Evolutionary conservation across 1,284 basidiomycete species (phyloP).

Genomic region (Sporisorium graminicola): DNA sequence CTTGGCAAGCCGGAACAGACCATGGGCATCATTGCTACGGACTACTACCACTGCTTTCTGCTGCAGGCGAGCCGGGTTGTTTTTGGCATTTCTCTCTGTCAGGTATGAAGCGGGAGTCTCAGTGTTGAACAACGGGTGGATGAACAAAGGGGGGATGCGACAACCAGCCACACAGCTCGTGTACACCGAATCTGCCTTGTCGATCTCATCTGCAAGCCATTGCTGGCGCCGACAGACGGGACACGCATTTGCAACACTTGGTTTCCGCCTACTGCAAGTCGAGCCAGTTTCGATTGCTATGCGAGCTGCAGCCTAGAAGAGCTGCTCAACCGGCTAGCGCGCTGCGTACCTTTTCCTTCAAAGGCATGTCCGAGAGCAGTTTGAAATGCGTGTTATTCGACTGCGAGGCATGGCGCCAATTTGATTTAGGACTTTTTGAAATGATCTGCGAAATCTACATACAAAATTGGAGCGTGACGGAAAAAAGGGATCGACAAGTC

Average conservation of each 20-base stretch:
- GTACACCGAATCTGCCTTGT: constrained; percentile 7
- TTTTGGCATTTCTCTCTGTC: background rate
- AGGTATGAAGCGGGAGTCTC: background rate
- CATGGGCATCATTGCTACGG: background rate
- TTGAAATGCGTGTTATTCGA: background rate
- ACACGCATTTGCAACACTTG: background rate
- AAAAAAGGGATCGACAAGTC: constrained; percentile 6
- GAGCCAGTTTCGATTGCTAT: constrained; percentile 16
- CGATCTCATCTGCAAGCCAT: constrained; percentile 18
- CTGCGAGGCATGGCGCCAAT: constrained; percentile 13
- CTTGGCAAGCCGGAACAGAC: background rate
- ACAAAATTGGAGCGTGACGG: background rate
- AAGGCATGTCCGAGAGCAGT: constrained; percentile 8
- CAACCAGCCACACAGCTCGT: background rate
- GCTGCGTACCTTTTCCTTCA: background rate
- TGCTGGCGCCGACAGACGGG: constrained; percentile 28
- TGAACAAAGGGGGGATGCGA: constrained; percentile 1
- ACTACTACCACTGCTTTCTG: background rate
- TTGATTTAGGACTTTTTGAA: background rate
- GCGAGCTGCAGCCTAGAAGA: constrained; percentile 40
- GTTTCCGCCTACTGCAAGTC: too few relatives aligned
- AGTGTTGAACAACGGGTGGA: constrained; percentile 16
- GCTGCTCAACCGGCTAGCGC: constrained; percentile 9
- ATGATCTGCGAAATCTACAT: background rate
- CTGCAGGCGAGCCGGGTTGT: background rate